Evolutionary conservation across 192 early-diverging fungal genomes (phyloP), one percentile per base, ranked within the genome.

Genomic region (Coemansia sp.): DNA sequence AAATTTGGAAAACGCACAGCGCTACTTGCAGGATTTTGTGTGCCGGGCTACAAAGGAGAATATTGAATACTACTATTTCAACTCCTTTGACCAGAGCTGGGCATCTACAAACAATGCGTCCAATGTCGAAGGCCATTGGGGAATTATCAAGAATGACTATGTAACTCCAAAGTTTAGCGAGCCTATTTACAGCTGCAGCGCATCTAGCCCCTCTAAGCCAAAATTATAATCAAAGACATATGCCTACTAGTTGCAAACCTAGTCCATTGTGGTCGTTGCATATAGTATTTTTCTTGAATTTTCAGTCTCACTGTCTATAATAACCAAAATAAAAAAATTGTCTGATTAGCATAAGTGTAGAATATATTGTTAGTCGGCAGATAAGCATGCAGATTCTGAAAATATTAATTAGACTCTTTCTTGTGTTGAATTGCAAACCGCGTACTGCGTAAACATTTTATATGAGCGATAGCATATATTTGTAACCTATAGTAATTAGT

Each of bases 21-120:
- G 9, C 5, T 86, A 86, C 56, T 53, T 86, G 25, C 57, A 85
- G 57, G 69, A 75, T 28, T 86, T 84, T 75, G 66, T 85, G 0
- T 88, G 87, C 52, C 60, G 65, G 5, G 87, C 87, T 21, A 78
- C 81, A 49, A 65, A 64, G 23, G 56, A 72, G 58, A 67, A 65
- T 18, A 56, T 82, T 3, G 75, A 83, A 5, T 88, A 86, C 60
- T 86, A 82, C 50, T 88, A 73, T 69, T 88, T 88, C 50, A 78
- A 83, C 55, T 69, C 84, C 5, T 85, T 85, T 71, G 87, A 86
- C 57, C 83, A 85, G 60, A 79, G 81, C 50, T 88, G 85, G 85
- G 86, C 85, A 47, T 69, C 49, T 8, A 70, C 72, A 25, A 64
- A 73, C 34, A 75, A 76, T 28, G 73, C 73, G 48, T 82, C 67